Percentiles rank a stretch among this genome's conserved stretches.
Evolutionary conservation across 1,284 basidiomycete species (phyloP).

Genomic region (Lentinula novae-zelandiae): DNA sequence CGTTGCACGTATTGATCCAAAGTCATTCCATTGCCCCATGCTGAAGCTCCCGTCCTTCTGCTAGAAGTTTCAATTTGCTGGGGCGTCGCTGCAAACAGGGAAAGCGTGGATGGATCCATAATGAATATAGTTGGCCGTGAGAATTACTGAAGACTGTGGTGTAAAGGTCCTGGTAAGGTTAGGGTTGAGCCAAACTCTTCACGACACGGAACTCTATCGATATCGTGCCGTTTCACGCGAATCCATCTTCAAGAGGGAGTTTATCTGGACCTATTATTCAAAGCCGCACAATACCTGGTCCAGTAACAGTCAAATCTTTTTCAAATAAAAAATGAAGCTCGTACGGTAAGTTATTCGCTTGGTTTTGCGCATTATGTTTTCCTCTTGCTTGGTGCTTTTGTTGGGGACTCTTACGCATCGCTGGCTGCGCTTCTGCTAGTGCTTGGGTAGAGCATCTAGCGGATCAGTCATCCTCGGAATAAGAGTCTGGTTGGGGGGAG

Average conservation of each 20-base stretch:
- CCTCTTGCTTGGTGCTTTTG: neutral
- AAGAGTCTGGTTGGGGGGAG: neutral
- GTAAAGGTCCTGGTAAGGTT: too few species aligned
- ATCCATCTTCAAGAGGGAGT: too few species aligned
- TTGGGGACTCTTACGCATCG: neutral
- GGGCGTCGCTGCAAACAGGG: constrained; percentile 32
- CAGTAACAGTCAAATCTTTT: neutral
- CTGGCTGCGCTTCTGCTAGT: neutral
- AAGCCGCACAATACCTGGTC: neutral
- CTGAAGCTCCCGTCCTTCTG: constrained; percentile 22
- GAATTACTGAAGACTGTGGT: neutral
- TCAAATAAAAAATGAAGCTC: constrained; percentile 34
- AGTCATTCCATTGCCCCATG: constrained; percentile 38
- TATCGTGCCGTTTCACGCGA: too few species aligned
- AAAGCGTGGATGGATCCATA: constrained; percentile 23
- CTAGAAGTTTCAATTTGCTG: constrained; percentile 33
- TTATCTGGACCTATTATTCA: too few species aligned
- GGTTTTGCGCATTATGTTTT: too few species aligned
- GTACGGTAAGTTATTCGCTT: constrained; percentile 30
- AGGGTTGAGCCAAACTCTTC: too few species aligned
- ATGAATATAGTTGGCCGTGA: neutral
- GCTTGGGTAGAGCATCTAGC: too few species aligned
- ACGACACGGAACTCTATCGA: too few species aligned
- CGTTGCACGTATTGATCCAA: constrained; percentile 36
- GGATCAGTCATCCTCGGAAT: neutral